Base-by-base conservation (phyloP, 352 stramenopile genomes). In the Blastocystis sp. region DNA sequence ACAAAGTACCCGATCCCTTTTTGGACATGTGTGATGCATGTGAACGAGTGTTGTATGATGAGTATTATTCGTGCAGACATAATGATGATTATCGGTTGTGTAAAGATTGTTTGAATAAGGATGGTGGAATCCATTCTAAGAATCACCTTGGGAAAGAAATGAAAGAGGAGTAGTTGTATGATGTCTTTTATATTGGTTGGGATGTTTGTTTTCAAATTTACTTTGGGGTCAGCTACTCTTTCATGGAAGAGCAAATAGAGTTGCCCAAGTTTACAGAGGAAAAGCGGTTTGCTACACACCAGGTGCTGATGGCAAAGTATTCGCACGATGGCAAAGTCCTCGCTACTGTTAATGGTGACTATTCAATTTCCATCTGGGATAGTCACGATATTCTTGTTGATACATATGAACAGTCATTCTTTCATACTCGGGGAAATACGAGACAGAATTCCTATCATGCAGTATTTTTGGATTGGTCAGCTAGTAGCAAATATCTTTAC, bases 21-120 rank as follows among this genome's bases (percentile, higher is more conserved):
- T 44, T 84, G 15, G 73, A 84, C 27, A 30, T 84, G 30, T 84
- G 73, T 44, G 73, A 84, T 30, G n/a, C 54, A n/a, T 84, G 73
- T 60, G 73, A 84, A 19, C 30, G 48, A 11, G 37, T 70, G 27
- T 40, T 84, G 22, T 84, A 70, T 60, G 73, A 84, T 17, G 58
- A 84, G 73, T 70, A 84, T 40, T 84, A 62, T 57, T 19, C 33
- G 27, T 84, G 73, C 33, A 4, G 24, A 27, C 37, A 70, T 40
- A 70, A 70, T 33, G 58, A 84, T 40, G 58, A 84, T 24, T 84
- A 84, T 30, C 54, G 58, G 37, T 60, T 84, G 30, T 84, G 73
- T 33, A 70, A 84, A 44, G 73, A 84, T 4, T 84, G 73, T 40
- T 51, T 84, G 73, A 48, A 70, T 22, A 66, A 53, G 37, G 73